Base-by-base conservation (phyloP, 169 alveolate species). In the Plasmodium gaboni region DNA sequence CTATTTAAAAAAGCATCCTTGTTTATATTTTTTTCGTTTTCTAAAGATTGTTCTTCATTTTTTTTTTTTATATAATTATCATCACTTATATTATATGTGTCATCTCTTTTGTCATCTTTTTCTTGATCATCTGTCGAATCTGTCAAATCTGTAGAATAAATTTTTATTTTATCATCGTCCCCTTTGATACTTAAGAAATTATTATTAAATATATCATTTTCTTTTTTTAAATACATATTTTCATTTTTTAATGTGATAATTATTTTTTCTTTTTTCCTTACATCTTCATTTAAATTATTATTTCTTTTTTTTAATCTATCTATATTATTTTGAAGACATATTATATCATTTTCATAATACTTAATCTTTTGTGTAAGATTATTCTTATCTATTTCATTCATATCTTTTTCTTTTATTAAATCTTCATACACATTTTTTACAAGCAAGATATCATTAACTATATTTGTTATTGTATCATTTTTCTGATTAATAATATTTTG, bases 371-470 rank as follows among this genome's bases (percentile, higher is more conserved):
- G 64, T 2, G 10, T 17, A 3, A 78, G 59, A 38, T 78, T 78
- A 13, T 78, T 64, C 15, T 78, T 78, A 13, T 46, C 59, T 13
- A 78, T 5, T 48, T 78, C 89, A 46, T 78, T 64, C 26, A 64
- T 32, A 64, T 78, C 78, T 69, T 78, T 78, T 57, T 78, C 89
- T 10, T 50, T 48, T 17, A 70, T 76, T 67, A 78, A 70, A 19
- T 78, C 89, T 44, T 78, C 89, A 48, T 78, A 78, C 1, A 64
- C 76, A 78, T 78, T 78, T 78, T 78, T 78, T 51, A 78, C 59
- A 42, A 78, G n/a, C 15, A 78, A 42, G 1, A 78, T 78, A 32
- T 78, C 89, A 63, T 78, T 78, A 13, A 78, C 89, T 70, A 78
- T 78, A 17, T 64, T 78, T 65, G 50, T 78, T 26, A 78, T 78